phyloP scores from a whole-genome alignment of 2,329 filamentous ascomycete species.

The Beauveria asiatica region DNA sequence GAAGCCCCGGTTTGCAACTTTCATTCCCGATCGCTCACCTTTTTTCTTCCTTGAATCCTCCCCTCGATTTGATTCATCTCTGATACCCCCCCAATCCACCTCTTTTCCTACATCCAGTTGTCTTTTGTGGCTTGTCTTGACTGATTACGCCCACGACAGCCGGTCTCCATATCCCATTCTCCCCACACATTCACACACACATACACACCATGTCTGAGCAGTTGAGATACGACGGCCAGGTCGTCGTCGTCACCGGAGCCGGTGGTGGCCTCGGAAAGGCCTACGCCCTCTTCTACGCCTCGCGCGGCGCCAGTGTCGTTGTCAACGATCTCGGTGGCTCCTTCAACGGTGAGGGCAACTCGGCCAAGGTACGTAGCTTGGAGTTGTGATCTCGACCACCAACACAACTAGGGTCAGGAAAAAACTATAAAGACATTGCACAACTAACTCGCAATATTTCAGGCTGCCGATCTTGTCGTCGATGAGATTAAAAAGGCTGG shows the following conservation, averaged over 20 bases:
- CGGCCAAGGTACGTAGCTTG: constrained; percentile 59
- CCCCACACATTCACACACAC: not conserved
- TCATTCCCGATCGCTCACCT: not conserved
- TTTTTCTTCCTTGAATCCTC: not conserved
- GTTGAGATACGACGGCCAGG: constrained; percentile 76
- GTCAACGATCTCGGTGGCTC: constrained; percentile 94
- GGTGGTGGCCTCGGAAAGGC: constrained; percentile 72
- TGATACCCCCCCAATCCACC: constrained; percentile 5
- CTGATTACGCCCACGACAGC: not conserved
- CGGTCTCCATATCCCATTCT: not conserved
- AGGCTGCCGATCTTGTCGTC: constrained; percentile 79
- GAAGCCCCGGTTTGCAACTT: constrained; percentile 4
- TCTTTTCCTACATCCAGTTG: not conserved
- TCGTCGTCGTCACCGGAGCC: constrained; percentile 74
- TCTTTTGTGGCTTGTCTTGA: not conserved
- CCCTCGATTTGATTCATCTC: not conserved
- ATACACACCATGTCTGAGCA: constrained; percentile 46
- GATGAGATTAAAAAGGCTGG: constrained; percentile 77
- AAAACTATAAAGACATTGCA: not conserved
- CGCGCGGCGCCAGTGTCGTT: constrained; percentile 85
- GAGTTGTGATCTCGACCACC: not conserved
- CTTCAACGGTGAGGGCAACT: constrained; percentile 85
- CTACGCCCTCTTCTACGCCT: constrained; percentile 85
- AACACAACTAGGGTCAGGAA: too few relatives aligned
- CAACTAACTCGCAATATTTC: constrained; percentile 15